Percentiles rank a stretch among this genome's conserved stretches.
Evolutionary conservation across 2,329 filamentous ascomycete species (phyloP).

Genomic region (Diaporthe citriasiana): DNA sequence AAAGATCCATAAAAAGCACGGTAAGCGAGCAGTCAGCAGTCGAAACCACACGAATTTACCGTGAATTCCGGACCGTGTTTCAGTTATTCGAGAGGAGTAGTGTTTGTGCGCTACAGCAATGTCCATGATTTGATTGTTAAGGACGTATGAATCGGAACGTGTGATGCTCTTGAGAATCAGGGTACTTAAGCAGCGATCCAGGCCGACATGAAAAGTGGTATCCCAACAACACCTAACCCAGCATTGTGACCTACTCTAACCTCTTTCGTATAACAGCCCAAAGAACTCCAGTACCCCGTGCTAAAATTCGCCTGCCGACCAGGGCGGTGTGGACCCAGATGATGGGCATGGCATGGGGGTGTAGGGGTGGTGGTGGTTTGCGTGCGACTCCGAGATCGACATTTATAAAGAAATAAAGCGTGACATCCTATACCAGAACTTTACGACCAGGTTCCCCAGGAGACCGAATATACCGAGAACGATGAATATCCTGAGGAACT

Average conservation of each 20-base stretch:
- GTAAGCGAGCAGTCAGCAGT: neutral
- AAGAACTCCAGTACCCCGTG: conserved; percentile 16
- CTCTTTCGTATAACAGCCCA: conserved; percentile 11
- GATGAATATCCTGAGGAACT: conserved; percentile 68
- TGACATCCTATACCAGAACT: conserved; percentile 44
- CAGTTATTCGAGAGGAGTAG: neutral
- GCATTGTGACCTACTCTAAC: conserved; percentile 13
- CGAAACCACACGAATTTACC: neutral
- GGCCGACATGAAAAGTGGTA: conserved; percentile 19
- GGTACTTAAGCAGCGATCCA: neutral
- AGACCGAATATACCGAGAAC: conserved; percentile 62
- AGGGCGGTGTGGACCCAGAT: neutral
- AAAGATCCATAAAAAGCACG: neutral
- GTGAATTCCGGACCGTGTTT: neutral
- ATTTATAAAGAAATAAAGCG: neutral
- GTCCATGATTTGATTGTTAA: neutral
- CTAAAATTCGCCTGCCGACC: neutral
- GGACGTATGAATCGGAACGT: neutral
- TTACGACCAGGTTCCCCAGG: conserved; percentile 55
- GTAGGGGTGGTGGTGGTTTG: conserved; percentile 1
- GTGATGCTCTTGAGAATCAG: neutral
- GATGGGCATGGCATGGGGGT: neutral
- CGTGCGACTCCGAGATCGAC: too few relatives aligned
- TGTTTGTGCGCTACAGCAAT: neutral
- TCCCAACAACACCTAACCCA: conserved; percentile 12